phyloP scores from a whole-genome alignment of 2,329 filamentous ascomycete genomes.

The Coleophoma crateriformis region DNA sequence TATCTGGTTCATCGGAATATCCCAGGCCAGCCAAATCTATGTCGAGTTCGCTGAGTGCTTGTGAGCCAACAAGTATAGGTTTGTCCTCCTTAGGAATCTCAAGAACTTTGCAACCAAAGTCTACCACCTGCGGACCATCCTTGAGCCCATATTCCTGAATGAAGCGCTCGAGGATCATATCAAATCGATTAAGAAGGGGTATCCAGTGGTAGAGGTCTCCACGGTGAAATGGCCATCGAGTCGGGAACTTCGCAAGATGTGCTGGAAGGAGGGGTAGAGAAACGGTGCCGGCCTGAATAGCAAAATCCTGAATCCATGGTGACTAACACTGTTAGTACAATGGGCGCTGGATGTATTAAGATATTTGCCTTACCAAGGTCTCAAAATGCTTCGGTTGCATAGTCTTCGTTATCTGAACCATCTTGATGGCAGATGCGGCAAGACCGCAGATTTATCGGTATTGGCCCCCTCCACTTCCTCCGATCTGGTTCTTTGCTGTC shows the following conservation, averaged over 20 bases:
- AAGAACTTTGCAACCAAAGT: conserved; percentile 65
- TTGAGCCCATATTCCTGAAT: conserved; percentile 75
- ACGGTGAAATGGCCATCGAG: conserved; percentile 89
- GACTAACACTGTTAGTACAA: conserved; percentile 49
- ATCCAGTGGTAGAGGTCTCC: conserved; percentile 99
- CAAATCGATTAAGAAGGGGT: conserved; percentile 85
- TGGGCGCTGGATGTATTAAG: too few species aligned
- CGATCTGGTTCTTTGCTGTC: conserved; percentile 13
- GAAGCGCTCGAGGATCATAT: conserved; percentile 78
- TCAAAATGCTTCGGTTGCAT: conserved; percentile 64
- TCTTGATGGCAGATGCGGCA: conserved; percentile 52
- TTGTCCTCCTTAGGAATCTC: conserved; percentile 34
- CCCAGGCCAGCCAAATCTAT: conserved; percentile 51
- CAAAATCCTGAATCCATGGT: conserved; percentile 78
- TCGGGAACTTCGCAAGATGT: conserved; percentile 74
- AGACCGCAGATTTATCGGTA: conserved; percentile 39
- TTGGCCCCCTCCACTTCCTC: conserved; percentile 48
- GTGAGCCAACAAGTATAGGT: conserved; percentile 36
- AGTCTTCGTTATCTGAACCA: conserved; percentile 64
- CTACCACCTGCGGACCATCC: conserved; percentile 71
- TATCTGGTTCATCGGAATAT: conserved; percentile 71
- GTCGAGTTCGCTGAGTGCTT: conserved; percentile 34
- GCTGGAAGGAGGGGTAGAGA: conserved; percentile 72
- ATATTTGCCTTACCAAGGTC: conserved; percentile 48
- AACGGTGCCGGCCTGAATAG: conserved; percentile 61